A percentile compares a stretch with the other conserved stretches of the same genome.
phyloP scores from a whole-genome alignment of 2,329 filamentous ascomycete species.

The Venturia aucupariae region DNA sequence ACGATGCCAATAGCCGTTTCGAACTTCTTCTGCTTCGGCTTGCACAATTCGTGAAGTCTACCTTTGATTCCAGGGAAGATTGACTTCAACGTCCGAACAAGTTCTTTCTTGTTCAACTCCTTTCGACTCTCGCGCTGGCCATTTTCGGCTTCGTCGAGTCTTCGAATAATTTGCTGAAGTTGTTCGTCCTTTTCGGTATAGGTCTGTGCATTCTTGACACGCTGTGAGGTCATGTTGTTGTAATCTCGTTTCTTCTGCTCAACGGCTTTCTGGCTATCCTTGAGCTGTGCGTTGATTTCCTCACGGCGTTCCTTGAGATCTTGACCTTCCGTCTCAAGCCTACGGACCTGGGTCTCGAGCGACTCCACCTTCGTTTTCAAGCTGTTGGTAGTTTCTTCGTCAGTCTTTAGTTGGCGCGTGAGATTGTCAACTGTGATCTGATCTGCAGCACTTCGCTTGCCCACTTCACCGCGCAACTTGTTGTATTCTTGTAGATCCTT shows the following conservation, averaged over 20 bases:
- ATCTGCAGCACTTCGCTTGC: constrained; percentile 69
- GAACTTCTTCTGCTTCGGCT: constrained; percentile 94
- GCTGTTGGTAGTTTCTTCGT: constrained; percentile 83
- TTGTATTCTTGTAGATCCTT: constrained; percentile 86
- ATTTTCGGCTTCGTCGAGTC: constrained; percentile 77
- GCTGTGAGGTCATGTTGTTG: constrained; percentile 75
- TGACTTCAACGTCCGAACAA: constrained; percentile 76
- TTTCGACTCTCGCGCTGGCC: constrained; percentile 77
- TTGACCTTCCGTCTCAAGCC: constrained; percentile 61
- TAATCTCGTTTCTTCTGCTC: constrained; percentile 84
- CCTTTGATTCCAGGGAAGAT: constrained; percentile 89
- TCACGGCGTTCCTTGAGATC: constrained; percentile 60
- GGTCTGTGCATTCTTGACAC: constrained; percentile 69
- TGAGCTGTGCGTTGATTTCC: constrained; percentile 52
- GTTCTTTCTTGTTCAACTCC: constrained; percentile 70
- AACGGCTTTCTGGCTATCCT: constrained; percentile 66
- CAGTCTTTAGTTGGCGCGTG: constrained; percentile 80
- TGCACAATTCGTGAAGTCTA: constrained; percentile 82
- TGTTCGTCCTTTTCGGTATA: constrained; percentile 88
- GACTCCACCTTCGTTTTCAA: constrained; percentile 81
- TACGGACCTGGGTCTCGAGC: constrained; percentile 63
- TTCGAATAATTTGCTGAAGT: constrained; percentile 68
- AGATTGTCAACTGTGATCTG: constrained; percentile 78
- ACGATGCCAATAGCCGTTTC: constrained; percentile 89
- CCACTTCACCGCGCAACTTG: constrained; percentile 72